Base-by-base conservation (phyloP, 495 filamentous ascomycete species). In the Articulospora tetracladia region DNA sequence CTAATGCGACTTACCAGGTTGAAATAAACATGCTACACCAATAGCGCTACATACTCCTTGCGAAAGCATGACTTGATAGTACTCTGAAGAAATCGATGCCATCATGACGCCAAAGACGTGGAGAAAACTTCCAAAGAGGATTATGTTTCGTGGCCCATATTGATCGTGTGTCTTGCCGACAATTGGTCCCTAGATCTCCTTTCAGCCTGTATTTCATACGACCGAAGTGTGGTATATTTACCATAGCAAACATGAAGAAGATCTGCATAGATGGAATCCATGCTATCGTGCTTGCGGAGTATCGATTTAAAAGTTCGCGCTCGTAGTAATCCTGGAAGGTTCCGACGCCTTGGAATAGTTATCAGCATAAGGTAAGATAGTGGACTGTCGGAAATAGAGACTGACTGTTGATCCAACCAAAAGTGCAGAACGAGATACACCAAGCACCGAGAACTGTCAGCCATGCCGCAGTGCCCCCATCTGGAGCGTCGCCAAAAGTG, bases 41-140 rank as follows among this genome's bases (percentile, higher is more conserved):
- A 93, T 64, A 0, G 91, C 91, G 53, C 82, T 80, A 8, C 83
- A 81, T 23, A 95, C 54, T 1, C 88, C 89, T 67, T 93, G 90
- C 0, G 86, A 79, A 2, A 93, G 79, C 65, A 93, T 83, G 0
- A 93, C 68, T 57, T 92, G 89, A 82, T 84, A 92, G 67, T 86
- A 87, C 54, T 78, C 63, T 3, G 78, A 83, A 53, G 81, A 81
- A 8, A 88, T 63, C 11, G 83, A 86, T 2, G 86, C 83, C 76
- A 83, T 83, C 71, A 93, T 91, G 41, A 92, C 78, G 30, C 83
- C 82, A 19, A 91, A 66, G 3, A 86, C 50, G 57, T 82, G 75
- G 32, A 89, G 57, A 3, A 81, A 44, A 22, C 54, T 34, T 7
- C 46, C 44, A 1, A 55, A 55, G 0, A 69, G 73, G 34, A 82